phyloP scores from a whole-genome alignment of 129 eudicot species.

The Glebionis coronaria region DNA sequence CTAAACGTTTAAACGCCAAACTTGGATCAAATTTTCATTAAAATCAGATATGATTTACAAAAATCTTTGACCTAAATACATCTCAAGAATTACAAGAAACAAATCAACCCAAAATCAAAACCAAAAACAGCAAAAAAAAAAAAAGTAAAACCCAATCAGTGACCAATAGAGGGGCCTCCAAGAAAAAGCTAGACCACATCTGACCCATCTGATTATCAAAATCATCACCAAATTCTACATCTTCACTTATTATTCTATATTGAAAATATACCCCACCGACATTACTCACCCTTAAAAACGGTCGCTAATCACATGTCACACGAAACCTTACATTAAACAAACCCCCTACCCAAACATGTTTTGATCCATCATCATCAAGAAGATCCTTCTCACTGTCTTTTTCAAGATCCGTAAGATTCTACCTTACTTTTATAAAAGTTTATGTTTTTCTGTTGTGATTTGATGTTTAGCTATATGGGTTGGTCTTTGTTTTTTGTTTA shows the following conservation, averaged over 20 bases:
- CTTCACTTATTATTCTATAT: slow-evolving; percentile 11
- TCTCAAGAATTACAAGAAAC: too few species aligned
- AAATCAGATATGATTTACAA: too few species aligned
- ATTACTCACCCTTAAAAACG: neutral
- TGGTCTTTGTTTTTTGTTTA: neutral
- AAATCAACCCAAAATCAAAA: too few species aligned
- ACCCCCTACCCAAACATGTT: slow-evolving; percentile 5
- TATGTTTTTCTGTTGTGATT: neutral
- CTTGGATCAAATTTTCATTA: too few species aligned
- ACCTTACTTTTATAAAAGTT: slow-evolving; percentile 14
- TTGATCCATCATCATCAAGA: slow-evolving; percentile 25
- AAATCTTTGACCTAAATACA: too few species aligned
- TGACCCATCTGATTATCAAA: slow-evolving; percentile 3
- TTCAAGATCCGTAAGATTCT: slow-evolving; percentile 31
- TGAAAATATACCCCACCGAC: slow-evolving; percentile 14
- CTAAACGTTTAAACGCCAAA: too few species aligned
- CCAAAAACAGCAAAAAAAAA: too few species aligned
- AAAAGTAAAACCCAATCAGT: too few species aligned
- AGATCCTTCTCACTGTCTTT: slow-evolving; percentile 21
- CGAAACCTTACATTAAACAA: slow-evolving; percentile 7
- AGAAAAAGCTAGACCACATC: too few species aligned
- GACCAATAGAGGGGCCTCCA: too few species aligned
- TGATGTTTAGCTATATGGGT: slow-evolving; percentile 2
- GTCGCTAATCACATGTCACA: slow-evolving; percentile 10
- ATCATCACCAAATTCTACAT: slow-evolving; percentile 17